Evolutionary conservation across 163 green algal genomes (phyloP).

Genomic region (Smithsoniella earleae): DNA sequence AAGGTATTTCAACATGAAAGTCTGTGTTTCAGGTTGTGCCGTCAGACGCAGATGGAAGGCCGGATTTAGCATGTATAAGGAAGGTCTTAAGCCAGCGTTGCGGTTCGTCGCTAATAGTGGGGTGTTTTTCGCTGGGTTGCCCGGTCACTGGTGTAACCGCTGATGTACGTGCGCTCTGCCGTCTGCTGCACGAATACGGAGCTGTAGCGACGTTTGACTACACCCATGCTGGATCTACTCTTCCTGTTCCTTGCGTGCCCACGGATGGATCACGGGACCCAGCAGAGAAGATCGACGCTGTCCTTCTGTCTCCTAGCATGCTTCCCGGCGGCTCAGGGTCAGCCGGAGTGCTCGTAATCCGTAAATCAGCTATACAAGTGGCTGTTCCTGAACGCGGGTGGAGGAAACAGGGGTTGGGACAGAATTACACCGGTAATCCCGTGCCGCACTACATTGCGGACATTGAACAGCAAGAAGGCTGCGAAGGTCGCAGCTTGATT

Average conservation of each 20-base stretch:
- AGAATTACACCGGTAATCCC: too few relatives aligned
- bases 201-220: conserved; percentile 18
- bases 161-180: not conserved
- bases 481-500: not conserved
- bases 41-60: not conserved
- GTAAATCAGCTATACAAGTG: conserved; percentile 1
- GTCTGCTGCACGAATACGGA: conserved; percentile 12
- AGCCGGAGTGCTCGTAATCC: conserved; percentile 11
- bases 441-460: conserved; percentile 19
- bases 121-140: conserved; percentile 5
- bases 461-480: conserved; percentile 3
- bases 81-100: not conserved
- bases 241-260: not conserved
- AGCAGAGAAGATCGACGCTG: conserved; percentile 20
- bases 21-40: not conserved
- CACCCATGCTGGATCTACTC: not conserved
- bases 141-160: conserved; percentile 9
- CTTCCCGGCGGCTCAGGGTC: conserved; percentile 1
- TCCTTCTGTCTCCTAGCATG: not conserved
- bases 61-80: not conserved
- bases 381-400: too few relatives aligned
- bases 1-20: not conserved
- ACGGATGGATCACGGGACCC: not conserved
- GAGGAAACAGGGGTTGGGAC: too few relatives aligned
- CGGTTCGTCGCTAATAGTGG: not conserved